A percentile compares a stretch with the other conserved stretches of the same genome.
phyloP scores from a whole-genome alignment of 208 protist genomes.

The Acanthamoeba royreba region DNA sequence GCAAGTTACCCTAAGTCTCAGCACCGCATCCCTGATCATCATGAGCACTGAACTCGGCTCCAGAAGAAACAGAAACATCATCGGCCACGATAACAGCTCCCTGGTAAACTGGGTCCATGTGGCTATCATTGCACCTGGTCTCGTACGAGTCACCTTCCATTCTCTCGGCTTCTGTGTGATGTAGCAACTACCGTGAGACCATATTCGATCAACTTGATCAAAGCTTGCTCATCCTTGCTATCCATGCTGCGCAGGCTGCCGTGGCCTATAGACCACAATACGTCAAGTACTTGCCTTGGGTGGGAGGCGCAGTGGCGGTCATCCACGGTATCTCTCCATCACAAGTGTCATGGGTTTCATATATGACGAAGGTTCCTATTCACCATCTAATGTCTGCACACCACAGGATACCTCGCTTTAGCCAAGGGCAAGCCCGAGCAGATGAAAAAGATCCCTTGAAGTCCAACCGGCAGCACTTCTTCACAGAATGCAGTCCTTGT shows the following conservation, averaged over 20 bases:
- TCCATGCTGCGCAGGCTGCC: neutral
- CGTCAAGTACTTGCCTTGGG: neutral
- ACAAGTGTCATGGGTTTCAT: neutral
- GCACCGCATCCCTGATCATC: too few species aligned
- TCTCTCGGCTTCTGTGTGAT: too few species aligned
- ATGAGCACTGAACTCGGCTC: constrained; percentile 14
- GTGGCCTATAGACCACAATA: neutral
- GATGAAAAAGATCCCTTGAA: constrained; percentile 18
- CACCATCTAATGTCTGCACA: neutral
- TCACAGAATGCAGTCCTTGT: neutral
- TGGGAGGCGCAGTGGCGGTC: neutral
- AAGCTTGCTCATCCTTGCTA: too few species aligned
- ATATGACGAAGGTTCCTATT: neutral
- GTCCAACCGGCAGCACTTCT: neutral
- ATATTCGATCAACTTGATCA: too few species aligned
- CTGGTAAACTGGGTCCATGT: neutral
- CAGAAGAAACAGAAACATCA: neutral
- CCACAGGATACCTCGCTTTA: neutral
- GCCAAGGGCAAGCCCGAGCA: constrained; percentile 1
- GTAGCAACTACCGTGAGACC: too few species aligned
- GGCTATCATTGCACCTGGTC: neutral
- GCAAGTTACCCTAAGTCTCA: too few species aligned
- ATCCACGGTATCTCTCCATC: neutral
- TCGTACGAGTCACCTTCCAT: neutral
- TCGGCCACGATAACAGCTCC: constrained; percentile 30